phyloP scores from a whole-genome alignment of 768 basidiomycete genomes.

The Ramaria rubella region DNA sequence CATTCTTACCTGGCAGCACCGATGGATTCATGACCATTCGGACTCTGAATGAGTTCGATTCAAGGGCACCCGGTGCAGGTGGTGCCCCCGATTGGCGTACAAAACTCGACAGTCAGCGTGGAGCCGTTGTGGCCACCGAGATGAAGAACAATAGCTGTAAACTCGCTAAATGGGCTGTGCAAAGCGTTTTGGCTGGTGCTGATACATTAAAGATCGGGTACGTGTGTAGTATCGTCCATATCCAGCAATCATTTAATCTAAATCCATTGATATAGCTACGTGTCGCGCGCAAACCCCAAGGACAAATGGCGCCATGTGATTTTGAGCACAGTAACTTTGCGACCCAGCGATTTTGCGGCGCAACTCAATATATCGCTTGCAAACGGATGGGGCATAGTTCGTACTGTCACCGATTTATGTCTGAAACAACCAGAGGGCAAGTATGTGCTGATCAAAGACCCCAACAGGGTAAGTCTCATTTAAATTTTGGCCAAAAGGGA shows the following conservation, averaged over 20 bases:
- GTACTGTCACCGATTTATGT: constrained; percentile 89
- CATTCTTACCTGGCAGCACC: constrained; percentile 63
- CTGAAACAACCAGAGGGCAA: constrained; percentile 98
- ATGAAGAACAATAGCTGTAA: constrained; percentile 99
- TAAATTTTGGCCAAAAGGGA: not conserved
- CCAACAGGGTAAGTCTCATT: constrained; percentile 74
- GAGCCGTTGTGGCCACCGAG: constrained; percentile 96
- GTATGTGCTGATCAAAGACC: constrained; percentile 95
- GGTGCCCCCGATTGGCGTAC: constrained; percentile 98
- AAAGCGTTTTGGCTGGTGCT: constrained; percentile 90
- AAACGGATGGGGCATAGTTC: constrained; percentile 98
- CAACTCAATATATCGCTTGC: constrained; percentile 93
- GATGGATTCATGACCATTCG: constrained; percentile 86
- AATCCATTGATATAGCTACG: constrained; percentile 54
- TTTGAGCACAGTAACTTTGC: constrained; percentile 89
- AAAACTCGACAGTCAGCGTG: constrained; percentile 93
- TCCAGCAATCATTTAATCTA: not conserved
- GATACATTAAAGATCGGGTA: constrained; percentile 97
- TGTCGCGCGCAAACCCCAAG: constrained; percentile 88
- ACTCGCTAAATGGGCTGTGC: constrained; percentile 94
- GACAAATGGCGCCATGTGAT: constrained; percentile 96
- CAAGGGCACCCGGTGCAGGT: constrained; percentile 81
- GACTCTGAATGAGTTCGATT: constrained; percentile 95
- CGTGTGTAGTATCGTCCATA: constrained; percentile 24
- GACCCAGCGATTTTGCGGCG: constrained; percentile 87